These are phyloP conservation scores for Tolypocladium amazonense DNA, from an alignment of 2,329 filamentous ascomycete species.

Conservation along the genomic window DNA sequence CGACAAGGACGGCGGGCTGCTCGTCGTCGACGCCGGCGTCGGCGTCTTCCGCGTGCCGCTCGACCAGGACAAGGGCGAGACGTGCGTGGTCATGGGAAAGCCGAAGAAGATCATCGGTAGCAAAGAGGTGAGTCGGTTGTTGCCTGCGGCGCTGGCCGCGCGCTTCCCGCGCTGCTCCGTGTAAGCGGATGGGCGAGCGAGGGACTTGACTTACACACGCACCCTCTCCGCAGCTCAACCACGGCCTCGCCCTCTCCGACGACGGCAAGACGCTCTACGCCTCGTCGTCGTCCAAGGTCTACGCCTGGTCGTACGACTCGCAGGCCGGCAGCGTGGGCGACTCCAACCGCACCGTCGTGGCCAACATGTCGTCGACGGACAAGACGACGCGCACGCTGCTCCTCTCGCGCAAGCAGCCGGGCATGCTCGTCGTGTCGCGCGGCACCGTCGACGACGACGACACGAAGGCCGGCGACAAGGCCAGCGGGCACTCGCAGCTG, in stretches of 20 bases:
- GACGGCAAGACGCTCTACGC: slow-evolving; percentile 45
- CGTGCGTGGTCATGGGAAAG: slow-evolving; percentile 27
- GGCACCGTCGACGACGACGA: slow-evolving; percentile 58
- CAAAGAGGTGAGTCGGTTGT: slow-evolving; percentile 17
- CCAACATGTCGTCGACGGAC: slow-evolving; percentile 50
- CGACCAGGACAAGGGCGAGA: slow-evolving; percentile 26
- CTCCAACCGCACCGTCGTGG: slow-evolving; percentile 41
- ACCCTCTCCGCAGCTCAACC: slow-evolving; percentile 33
- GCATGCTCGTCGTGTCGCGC: slow-evolving; percentile 52
- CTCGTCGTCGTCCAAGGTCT: slow-evolving; percentile 49
- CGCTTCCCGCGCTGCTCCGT: background rate
- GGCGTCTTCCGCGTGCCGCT: slow-evolving; percentile 31
- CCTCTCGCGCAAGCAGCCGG: slow-evolving; percentile 41
- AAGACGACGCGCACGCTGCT: slow-evolving; percentile 60
- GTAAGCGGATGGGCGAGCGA: background rate
- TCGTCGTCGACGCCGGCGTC: slow-evolving; percentile 31
- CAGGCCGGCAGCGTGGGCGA: slow-evolving; percentile 30
- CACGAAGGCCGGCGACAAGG: slow-evolving; percentile 33
- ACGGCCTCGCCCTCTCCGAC: slow-evolving; percentile 41
- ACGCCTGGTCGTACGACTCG: slow-evolving; percentile 55
- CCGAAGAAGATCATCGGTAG: slow-evolving; percentile 25
- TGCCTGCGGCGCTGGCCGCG: background rate
- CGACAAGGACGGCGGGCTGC: slow-evolving; percentile 31
- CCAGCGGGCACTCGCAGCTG: slow-evolving; percentile 54
- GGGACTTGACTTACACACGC: background rate